Evolutionary conservation across 2,329 filamentous ascomycete species (phyloP), one percentile per base, ranked within the genome.

Genomic region (Madurella fahalii): DNA sequence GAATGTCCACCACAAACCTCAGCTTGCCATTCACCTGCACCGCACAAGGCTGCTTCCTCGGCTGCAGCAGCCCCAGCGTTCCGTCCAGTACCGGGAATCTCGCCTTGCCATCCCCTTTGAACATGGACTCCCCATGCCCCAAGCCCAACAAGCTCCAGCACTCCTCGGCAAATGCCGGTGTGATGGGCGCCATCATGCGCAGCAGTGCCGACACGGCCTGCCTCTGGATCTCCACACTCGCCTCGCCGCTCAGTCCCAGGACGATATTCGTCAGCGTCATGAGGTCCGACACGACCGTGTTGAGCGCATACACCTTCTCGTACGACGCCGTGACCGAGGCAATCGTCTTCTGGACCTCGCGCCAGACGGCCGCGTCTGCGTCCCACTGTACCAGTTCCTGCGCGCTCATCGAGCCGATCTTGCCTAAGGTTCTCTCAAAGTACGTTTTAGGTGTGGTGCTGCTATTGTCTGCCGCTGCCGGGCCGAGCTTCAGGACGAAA

Each of bases 21-120:
- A 89, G 70, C 69, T 87, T 91, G n/a, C 90, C 90, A 65, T 95
- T 90, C 58, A 95, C 72, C 65, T 91, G 87, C 15, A 95, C 84
- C 0, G 86, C 86, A 60, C 84, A 87, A 3, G 68, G 73, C 67
- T 79, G 71, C 59, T 71, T 74, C 59, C 76, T 70, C 50, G 77
- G 71, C 63, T 79, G 72, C 61, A 85, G 68, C 60, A 80, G 65
- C 60, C 75, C 66, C 52, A 77, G 62, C 46, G 77, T 77, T 25
- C 74, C 77, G 58, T 86, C 82, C 2, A 73, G 66, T 0, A 60
- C 66, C 0, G 88, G 89, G 74, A 89, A 94, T 1, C 68, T 67
- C 1, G 80, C 77, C 15, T 31, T 53, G 20, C 41, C 32, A 39
- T 47, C 40, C 40, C 68, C 62, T 40, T 60, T 52, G 61, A 78